These are phyloP conservation scores for Phytophthora macrochlamydospora DNA, from an alignment of 352 stramenopile genomes.

Conservation along the genomic window DNA sequence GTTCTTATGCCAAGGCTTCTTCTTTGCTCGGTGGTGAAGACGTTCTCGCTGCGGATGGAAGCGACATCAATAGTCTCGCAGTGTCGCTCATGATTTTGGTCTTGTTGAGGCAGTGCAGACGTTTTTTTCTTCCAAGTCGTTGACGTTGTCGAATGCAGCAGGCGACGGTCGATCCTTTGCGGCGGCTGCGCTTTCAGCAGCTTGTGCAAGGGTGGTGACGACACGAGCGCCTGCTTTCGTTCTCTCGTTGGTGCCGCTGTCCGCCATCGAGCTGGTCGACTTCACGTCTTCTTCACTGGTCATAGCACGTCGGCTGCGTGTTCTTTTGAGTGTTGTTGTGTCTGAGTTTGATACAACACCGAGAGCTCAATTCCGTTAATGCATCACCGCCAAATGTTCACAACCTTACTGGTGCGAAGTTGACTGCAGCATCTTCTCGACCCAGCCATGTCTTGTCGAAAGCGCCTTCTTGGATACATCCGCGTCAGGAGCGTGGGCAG, in stretches of 20 bases:
- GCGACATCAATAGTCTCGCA: constrained; percentile 2
- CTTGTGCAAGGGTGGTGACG: not conserved
- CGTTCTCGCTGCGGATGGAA: not conserved
- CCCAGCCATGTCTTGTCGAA: constrained; percentile 23
- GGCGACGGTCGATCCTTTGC: not conserved
- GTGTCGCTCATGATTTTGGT: not conserved
- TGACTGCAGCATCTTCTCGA: constrained; percentile 18
- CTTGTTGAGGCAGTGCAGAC: not conserved
- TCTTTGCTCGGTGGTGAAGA: constrained; percentile 5
- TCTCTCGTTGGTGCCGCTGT: constrained; percentile 3
- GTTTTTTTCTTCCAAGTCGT: constrained; percentile 13
- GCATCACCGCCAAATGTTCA: not conserved
- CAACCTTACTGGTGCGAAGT: not conserved
- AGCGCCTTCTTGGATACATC: constrained; percentile 29
- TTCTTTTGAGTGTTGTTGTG: not conserved
- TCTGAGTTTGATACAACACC: not conserved
- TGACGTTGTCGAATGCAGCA: not conserved
- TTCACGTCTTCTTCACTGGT: constrained; percentile 10
- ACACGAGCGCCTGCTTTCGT: not conserved
- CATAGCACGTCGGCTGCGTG: constrained; percentile 4
- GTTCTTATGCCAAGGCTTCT: constrained; percentile 9
- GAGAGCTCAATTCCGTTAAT: not conserved
- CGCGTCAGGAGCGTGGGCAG: constrained; percentile 16
- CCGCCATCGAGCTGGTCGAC: constrained; percentile 7
- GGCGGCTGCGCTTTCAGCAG: not conserved